Conservation (phyloP, 2,329 filamentous ascomycete genomes). For the Phialophora chinensis region DNA sequence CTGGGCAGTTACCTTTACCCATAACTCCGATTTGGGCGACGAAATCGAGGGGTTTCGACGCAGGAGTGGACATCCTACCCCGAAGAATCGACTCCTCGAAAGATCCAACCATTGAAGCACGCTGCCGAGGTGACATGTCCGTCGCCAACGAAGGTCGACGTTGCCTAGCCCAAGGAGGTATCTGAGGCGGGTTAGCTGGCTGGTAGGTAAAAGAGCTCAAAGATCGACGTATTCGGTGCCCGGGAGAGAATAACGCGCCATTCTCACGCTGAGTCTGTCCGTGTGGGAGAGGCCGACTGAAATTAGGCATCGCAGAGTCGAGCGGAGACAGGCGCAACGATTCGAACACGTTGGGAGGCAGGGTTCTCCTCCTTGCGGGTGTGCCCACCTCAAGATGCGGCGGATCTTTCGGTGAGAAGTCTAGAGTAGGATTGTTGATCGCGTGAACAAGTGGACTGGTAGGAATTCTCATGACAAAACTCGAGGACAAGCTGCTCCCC, state of each 20-base stretch:
- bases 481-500: constrained; percentile 75
- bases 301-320: constrained; percentile 45
- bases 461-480: constrained; percentile 83
- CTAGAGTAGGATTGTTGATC: constrained; percentile 79
- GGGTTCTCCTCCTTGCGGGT: constrained; percentile 69
- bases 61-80: constrained; percentile 94
- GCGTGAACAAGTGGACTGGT: constrained; percentile 92
- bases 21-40: constrained; percentile 93
- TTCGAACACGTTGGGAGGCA: constrained; percentile 67
- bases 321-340: constrained; percentile 53
- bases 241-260: constrained; percentile 41
- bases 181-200: constrained; percentile 56
- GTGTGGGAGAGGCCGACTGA: constrained; percentile 48
- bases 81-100: constrained; percentile 96
- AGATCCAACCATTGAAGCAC: constrained; percentile 95
- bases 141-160: constrained; percentile 73
- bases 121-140: constrained; percentile 78
- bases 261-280: constrained; percentile 56
- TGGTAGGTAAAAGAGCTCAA: constrained; percentile 66
- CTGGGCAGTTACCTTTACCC: constrained; percentile 85
- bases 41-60: constrained; percentile 90
- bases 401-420: constrained; percentile 63
- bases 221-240: constrained; percentile 78
- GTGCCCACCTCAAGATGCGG: constrained; percentile 7
- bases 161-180: constrained; percentile 59